Conservation (phyloP, 495 filamentous ascomycete species). For the Neurospora terricola region DNA sequence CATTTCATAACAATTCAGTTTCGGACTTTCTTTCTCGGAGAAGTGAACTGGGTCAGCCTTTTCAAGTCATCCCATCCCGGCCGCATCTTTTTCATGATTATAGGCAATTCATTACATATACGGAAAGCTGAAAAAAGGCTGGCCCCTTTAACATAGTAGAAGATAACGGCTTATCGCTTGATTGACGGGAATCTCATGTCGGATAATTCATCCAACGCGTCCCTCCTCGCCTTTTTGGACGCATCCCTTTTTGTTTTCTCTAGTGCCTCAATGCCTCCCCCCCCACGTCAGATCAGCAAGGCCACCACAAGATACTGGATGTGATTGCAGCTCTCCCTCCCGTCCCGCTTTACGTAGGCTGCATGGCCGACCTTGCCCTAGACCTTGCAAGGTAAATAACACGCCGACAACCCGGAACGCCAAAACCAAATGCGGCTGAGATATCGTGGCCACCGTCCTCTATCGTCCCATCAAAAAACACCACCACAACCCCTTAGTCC, state of each 20-base stretch:
- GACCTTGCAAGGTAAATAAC: conserved; percentile 15
- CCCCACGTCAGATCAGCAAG: not conserved
- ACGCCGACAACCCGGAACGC: conserved; percentile 21
- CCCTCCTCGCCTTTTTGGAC: not conserved
- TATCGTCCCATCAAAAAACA: conserved; percentile 5
- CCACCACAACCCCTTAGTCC: conserved; percentile 3
- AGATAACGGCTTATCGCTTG: not conserved
- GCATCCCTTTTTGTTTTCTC: not conserved
- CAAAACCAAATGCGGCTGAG: conserved; percentile 23
- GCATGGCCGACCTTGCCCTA: conserved; percentile 6
- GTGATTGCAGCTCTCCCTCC: not conserved
- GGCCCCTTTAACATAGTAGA: not conserved
- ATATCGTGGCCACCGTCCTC: conserved; percentile 5
- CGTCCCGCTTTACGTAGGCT: conserved; percentile 4
- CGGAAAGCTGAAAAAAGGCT: not conserved
- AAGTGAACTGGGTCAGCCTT: not conserved
- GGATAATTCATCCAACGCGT: not conserved
- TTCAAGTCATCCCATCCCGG: not conserved
- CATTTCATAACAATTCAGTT: not conserved
- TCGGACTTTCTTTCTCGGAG: not conserved
- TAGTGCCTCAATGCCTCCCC: not conserved
- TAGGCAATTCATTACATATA: not conserved
- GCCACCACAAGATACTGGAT: not conserved
- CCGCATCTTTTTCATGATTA: not conserved
- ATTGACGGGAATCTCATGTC: not conserved